Evolutionary conservation across 148 eudicot genomes (phyloP).

Genomic region (Suaeda aralocaspica): DNA sequence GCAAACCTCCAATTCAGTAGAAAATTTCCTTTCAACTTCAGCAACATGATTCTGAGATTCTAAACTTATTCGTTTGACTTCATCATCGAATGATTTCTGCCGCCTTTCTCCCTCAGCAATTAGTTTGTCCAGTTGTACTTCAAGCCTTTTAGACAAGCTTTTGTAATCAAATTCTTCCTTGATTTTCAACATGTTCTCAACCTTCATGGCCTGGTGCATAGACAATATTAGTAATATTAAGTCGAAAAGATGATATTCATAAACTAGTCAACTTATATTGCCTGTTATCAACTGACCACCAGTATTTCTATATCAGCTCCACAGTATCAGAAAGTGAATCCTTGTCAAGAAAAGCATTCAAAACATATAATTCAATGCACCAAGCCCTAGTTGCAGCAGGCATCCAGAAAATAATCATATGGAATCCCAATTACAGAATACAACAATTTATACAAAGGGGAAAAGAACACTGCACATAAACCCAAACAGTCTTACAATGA

Average conservation of each 20-base stretch:
- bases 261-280: background rate
- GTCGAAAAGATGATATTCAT: slow-evolving; percentile 1
- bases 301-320: background rate
- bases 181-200: slow-evolving; percentile 91
- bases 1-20: slow-evolving; percentile 71
- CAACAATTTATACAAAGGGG: background rate
- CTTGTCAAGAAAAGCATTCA: background rate
- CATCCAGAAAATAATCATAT: background rate
- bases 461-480: background rate
- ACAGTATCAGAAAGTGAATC: background rate
- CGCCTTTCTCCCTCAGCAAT: slow-evolving; percentile 88
- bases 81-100: slow-evolving; percentile 75
- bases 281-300: background rate
- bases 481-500: background rate
- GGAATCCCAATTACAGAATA: background rate
- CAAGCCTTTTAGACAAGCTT: slow-evolving; percentile 80
- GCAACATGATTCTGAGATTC: slow-evolving; percentile 66
- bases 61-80: slow-evolving; percentile 57
- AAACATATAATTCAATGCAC: background rate
- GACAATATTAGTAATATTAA: background rate
- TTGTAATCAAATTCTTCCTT: slow-evolving; percentile 97
- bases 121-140: slow-evolving; percentile 82
- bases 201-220: slow-evolving; percentile 85
- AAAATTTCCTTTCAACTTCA: slow-evolving; percentile 72
- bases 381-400: background rate